Evolutionary conservation across 148 eudicot genomes (phyloP), one percentile per base, ranked within the genome.

Genomic region (Fagopyrum homotropicum): DNA sequence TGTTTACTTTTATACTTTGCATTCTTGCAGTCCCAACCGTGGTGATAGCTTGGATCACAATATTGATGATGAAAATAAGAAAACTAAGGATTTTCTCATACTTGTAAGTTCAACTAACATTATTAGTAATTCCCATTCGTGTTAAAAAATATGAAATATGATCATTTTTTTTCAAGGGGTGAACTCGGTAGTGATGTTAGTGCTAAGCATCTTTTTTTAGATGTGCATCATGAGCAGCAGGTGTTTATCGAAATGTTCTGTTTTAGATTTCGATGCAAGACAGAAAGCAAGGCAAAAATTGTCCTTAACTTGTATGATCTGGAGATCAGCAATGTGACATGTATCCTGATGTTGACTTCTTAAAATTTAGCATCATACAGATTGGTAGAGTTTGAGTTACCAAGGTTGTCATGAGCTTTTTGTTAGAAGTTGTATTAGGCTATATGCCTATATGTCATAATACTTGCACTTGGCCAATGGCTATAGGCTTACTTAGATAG

Each of bases 1-100:
- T 60, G 48, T 73, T 26, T 35, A 56, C 45, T 29, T 72, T 2
- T 40, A 9, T 9, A 44, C 6, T 57, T 48, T 75, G 26, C 77
- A 44, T 49, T 54, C 48, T 22, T 22, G 78, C 89, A 96, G 99
- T 78, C 87, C 98, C 66, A 96, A 96, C 80, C 91, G 99, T 75
- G 99, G 99, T 75, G 99, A 96, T 84, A 96, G 99, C 88, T 88
- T 96, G 95, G 99, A 96, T 82, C 94, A 88, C 69, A 84, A 75
- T 79, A 88, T 96, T 78, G 95, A 92, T 74, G 88, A 82, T 71
- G 99, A 96, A 83, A 92, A 86, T 77, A 81, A 72, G 54, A 72
- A 45, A 70, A 96, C 92, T 47, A 87, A 87, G 55, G 99, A 96
- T 78, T 92, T 96, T 81, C 82, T 96, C 83, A 92, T 96, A 81